Evolutionary conservation across 805 yeast species (phyloP).

Genomic region (Cyberlindnera bimundalis): DNA sequence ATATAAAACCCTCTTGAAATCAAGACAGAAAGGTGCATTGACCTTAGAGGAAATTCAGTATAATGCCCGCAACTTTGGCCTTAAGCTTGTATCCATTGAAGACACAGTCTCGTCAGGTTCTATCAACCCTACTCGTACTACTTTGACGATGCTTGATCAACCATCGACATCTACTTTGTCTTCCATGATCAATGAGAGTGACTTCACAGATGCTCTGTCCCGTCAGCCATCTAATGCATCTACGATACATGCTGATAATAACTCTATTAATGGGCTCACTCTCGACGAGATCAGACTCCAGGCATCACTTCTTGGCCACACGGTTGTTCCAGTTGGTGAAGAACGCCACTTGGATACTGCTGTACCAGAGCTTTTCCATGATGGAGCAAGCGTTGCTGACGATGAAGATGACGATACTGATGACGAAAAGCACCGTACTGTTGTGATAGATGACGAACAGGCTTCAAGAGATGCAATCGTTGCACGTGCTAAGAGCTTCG

Average conservation of each 20-base stretch:
- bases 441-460: constrained; percentile 2
- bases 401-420: constrained; percentile 19
- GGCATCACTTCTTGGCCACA: constrained; percentile 21
- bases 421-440: constrained; percentile 15
- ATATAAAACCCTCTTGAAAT: constrained; percentile 34
- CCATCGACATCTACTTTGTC: constrained; percentile 26
- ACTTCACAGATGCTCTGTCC: constrained; percentile 30
- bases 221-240: constrained; percentile 27
- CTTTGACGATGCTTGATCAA: constrained; percentile 16
- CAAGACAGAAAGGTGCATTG: constrained; percentile 24
- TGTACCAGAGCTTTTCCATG: constrained; percentile 6
- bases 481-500: constrained; percentile 18
- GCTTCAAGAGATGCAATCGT: constrained; percentile 9
- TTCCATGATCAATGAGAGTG: constrained; percentile 27
- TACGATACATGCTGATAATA: constrained; percentile 19
- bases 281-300: constrained; percentile 20
- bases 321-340: constrained; percentile 12
- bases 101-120: background rate
- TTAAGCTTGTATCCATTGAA: constrained; percentile 31
- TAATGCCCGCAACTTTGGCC: constrained; percentile 34
- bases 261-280: constrained; percentile 4
- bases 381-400: constrained; percentile 10
- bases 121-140: background rate
- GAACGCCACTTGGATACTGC: background rate
- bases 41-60: constrained; percentile 31